Evolutionary conservation across 768 basidiomycete species (phyloP), one percentile per base, ranked within the genome.

Genomic region (Hygrocybe coccinea): DNA sequence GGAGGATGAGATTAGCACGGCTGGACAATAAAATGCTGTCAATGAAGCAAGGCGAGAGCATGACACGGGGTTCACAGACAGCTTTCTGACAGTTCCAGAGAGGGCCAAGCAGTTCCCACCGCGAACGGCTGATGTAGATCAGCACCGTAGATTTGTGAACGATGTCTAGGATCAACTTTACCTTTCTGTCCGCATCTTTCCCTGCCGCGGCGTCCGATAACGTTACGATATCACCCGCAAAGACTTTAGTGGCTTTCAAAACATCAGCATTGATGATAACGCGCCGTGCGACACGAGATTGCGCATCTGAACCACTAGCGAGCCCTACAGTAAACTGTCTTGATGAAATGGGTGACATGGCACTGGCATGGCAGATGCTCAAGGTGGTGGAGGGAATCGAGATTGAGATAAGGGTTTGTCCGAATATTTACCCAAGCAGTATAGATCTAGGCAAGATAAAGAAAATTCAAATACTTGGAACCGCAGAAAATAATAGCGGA

Each of bases 31-130:
- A 56, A 54, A 15, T 38, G 41, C 48, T 50, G 41, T 53, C 48
- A 57, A 55, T 50, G 56, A 54, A 48, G 24, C 2, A 15, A 35
- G 41, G 56, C 47, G 29, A 53, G 54, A 57, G 57, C 57, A 52
- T 29, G 48, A 57, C 57, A 48, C 64, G 53, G 55, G 50, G 37
- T 53, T 53, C 57, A 76, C 83, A 64, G 67, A 87, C 89, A 73
- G 57, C 83, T 79, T 50, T 75, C 76, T 24, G 81, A 65, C 53
- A 85, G 52, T 7, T 87, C 85, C 44, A 77, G 62, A 37, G 85
- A 86, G n/a, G 89, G 88, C 89, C 89, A 91, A 61, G 80, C 78
- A 45, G 84, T 71, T 5, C 89, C 90, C 52, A 90, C 73, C 11
- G 84, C 80, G 67, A 85, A 84, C 43, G 75, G 69, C 85, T 87